Base-by-base conservation (phyloP, 176 grass and related monocot species). In the Thinopyrum elongatum region DNA sequence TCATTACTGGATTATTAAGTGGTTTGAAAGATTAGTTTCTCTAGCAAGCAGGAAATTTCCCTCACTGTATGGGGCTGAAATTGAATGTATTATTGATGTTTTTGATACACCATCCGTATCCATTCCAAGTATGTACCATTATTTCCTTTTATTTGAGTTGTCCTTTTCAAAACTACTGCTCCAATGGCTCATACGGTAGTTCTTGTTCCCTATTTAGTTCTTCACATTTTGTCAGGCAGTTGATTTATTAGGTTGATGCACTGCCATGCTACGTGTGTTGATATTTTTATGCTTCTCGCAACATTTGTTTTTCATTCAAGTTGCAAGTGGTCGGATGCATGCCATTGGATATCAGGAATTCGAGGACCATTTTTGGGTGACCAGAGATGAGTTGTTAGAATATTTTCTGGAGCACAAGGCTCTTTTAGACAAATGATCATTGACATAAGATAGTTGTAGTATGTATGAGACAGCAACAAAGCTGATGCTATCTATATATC, bases 381-480 rank as follows among this genome's bases (percentile, higher is more conserved):
- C 90, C 15, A 98, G 95, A 85, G 93, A 94, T 49, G 95, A 98
- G 80, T 68, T 98, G 69, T 59, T 95, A 26, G 89, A 94, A 33
- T 89, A 92, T 87, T 95, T 98, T 74, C 95, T 90, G 6, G 87
- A 95, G 67, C 86, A 94, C 15, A 87, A 77, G 19, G 82, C 78
- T 65, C 89, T 98, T 63, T 84, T 98, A 31, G 77, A 90, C 57
- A 98, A 94, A 98, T 98, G 95, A 95, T 98, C 63, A 95, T 95
- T 65, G 79, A 92, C 74, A 89, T 89, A 75, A 92, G 86, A 76
- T 89, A 92, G 61, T 26, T 71, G 26, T 60, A 9, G 49, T 74
- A 33, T 21, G 14, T 12, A 5, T 17, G 17, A 8, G 36, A 33
- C 36, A 27, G 44, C 30, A 30, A n/a, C 51, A 73, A 78, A 78